Percentiles rank a stretch among this genome's conserved stretches.
Conservation (phyloP, 306 rosid species). For the Cicer judaicum region DNA sequence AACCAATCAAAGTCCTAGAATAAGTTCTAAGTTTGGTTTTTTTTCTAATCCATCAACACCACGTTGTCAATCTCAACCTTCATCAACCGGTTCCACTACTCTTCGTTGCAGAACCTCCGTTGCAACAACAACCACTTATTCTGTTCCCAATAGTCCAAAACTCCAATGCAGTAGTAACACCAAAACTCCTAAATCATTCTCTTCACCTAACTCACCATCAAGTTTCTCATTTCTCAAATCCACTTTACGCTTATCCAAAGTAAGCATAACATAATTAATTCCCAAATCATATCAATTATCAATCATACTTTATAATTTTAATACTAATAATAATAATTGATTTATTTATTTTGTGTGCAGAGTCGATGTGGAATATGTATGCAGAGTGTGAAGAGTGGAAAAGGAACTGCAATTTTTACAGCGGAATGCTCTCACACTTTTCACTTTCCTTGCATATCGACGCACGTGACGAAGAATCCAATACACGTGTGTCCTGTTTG, state of each 20-base stretch:
- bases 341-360: conserved; percentile 50
- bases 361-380: conserved; percentile 89
- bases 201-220: conserved; percentile 85
- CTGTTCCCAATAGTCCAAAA: conserved; percentile 78
- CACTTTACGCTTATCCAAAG: conserved; percentile 71
- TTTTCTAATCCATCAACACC: conserved; percentile 92
- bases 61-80: conserved; percentile 59
- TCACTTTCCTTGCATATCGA: conserved; percentile 84
- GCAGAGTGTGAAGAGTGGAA: conserved; percentile 81
- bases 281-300: background rate
- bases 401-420: conserved; percentile 94
- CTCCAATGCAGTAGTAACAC: conserved; percentile 62
- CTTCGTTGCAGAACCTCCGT: conserved; percentile 84
- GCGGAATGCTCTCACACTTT: conserved; percentile 95
- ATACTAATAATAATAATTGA: background rate
- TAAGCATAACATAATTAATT: conserved; percentile 25
- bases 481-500: conserved; percentile 77
- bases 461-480: conserved; percentile 67
- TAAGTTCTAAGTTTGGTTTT: conserved; percentile 73
- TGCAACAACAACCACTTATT: conserved; percentile 49
- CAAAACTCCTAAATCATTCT: conserved; percentile 51
- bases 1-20: conserved; percentile 60
- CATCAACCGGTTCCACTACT: conserved; percentile 50
- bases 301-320: background rate
- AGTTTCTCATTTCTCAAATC: conserved; percentile 82